Evolutionary conservation across 2,329 filamentous ascomycete genomes (phyloP), one percentile per base, ranked within the genome.

Genomic region (Trichophyton verrucosum): DNA sequence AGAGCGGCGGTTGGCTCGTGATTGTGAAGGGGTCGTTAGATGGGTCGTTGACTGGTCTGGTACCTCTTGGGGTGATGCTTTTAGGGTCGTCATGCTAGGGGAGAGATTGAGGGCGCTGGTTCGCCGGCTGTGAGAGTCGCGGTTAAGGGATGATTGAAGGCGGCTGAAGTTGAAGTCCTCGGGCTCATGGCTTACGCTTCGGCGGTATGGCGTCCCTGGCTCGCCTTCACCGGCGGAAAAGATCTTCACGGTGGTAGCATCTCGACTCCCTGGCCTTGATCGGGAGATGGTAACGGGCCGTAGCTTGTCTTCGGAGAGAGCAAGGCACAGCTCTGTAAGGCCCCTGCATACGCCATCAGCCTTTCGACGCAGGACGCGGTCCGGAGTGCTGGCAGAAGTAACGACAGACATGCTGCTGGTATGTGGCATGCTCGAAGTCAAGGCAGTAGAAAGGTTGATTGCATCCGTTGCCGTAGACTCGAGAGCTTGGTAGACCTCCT

Each of bases 281-380:
- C 65, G 68, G 33, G 64, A 51, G 24, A 57, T 22, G 8, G 63
- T 60, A 24, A 66, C 68, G 27, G 49, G 30, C 30, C 27, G 30
- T 56, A 72, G 60, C 30, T 72, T 69, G 46, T 84, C 82, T 64
- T 89, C 87, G 33, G 86, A 85, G 60, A 99, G 77, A 0, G 91
- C 88, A 61, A 99, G 82, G 70, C 90, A 96, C 5, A 99, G 80
- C 73, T 99, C 94, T 0, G 92, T 97, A 65, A 99, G 76, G 69
- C 88, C 94, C 60, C 92, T 87, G 72, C 94, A 97, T 70, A 99
- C 85, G 69, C 88, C 91, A 70, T 99, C 92, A 30, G 90, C 89
- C 73, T 96, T 96, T 64, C 92, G 85, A 57, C 91, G 85, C 15
- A 96, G 80, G 70, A 95, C 89, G 58, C 94, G 84, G 71, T 99